Evolutionary conservation across 768 basidiomycete genomes (phyloP).

Genomic region (Boletus reticulatus): DNA sequence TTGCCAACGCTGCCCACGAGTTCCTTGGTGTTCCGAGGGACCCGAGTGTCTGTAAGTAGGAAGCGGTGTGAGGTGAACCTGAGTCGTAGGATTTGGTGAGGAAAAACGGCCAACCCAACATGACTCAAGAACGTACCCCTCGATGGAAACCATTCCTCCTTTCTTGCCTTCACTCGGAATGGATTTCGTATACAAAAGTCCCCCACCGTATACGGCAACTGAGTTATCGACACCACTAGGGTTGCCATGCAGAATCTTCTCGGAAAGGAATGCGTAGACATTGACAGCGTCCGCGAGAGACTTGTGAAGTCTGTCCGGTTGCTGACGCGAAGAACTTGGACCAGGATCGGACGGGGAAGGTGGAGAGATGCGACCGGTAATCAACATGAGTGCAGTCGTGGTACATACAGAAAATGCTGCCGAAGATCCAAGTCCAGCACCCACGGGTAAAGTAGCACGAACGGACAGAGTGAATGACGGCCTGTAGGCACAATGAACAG

Average conservation of each 20-base stretch:
- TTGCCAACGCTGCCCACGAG: conserved; percentile 87
- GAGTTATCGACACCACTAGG: conserved; percentile 98
- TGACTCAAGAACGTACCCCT: conserved; percentile 61
- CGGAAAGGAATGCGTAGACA: conserved; percentile 89
- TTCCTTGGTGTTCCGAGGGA: conserved; percentile 92
- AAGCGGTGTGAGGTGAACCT: conserved; percentile 92
- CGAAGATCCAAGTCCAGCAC: conserved; percentile 95
- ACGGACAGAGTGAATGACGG: conserved; percentile 77
- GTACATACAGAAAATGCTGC: conserved; percentile 92
- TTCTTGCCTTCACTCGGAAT: conserved; percentile 55
- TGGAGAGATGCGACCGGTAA: conserved; percentile 63
- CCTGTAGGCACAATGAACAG: conserved; percentile 36
- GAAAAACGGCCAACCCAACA: neutral
- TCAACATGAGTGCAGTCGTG: conserved; percentile 75
- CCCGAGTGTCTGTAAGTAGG: conserved; percentile 88
- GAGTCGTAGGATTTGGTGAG: conserved; percentile 5
- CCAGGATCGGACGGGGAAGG: conserved; percentile 36
- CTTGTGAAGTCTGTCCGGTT: conserved; percentile 57
- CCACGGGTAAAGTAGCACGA: conserved; percentile 88
- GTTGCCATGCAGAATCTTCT: conserved; percentile 96
- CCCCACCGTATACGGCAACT: conserved; percentile 89
- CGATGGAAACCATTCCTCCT: conserved; percentile 80
- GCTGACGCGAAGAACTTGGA: conserved; percentile 30
- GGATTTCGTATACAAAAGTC: conserved; percentile 82
- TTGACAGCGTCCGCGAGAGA: conserved; percentile 79